phyloP scores from a whole-genome alignment of 2,329 filamentous ascomycete genomes.

The Talaromyces sp. region DNA sequence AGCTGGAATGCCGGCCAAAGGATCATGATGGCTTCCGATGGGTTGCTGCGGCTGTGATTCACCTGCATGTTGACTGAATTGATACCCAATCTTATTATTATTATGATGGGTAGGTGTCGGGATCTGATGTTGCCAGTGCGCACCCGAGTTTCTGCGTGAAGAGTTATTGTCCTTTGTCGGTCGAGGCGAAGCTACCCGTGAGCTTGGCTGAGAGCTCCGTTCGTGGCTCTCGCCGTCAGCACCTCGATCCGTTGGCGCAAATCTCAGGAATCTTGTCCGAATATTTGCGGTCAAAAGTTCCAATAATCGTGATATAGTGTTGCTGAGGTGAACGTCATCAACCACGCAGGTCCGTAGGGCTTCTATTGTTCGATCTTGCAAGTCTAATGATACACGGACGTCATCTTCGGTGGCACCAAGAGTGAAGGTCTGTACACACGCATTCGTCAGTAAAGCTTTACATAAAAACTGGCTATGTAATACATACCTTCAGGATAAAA shows the following conservation, averaged over 20 bases:
- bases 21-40: slow-evolving; percentile 31
- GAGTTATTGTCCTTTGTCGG: slow-evolving; percentile 27
- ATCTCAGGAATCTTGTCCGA: slow-evolving; percentile 56
- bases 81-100: slow-evolving; percentile 10
- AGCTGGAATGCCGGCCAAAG: slow-evolving; percentile 43
- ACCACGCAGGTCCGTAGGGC: slow-evolving; percentile 60
- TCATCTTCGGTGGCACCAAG: slow-evolving; percentile 62
- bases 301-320: slow-evolving; percentile 60
- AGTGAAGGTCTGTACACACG: slow-evolving; percentile 52
- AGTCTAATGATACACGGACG: slow-evolving; percentile 55
- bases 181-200: slow-evolving; percentile 38
- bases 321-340: slow-evolving; percentile 63
- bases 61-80: slow-evolving; percentile 9
- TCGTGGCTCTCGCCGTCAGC: slow-evolving; percentile 38
- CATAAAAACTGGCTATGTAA: not conserved
- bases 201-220: slow-evolving; percentile 33
- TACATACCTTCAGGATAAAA: slow-evolving; percentile 58
- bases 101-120: slow-evolving; percentile 1
- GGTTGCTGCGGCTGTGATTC: slow-evolving; percentile 19
- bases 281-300: slow-evolving; percentile 58
- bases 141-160: slow-evolving; percentile 21
- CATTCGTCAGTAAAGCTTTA: slow-evolving; percentile 17
- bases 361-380: slow-evolving; percentile 58
- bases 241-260: slow-evolving; percentile 52
- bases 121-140: slow-evolving; percentile 15